Percentiles rank a stretch among this genome's conserved stretches.
These are phyloP conservation scores for Drosera capensis DNA, from an alignment of 148 eudicot genomes.

Conservation along the genomic window DNA sequence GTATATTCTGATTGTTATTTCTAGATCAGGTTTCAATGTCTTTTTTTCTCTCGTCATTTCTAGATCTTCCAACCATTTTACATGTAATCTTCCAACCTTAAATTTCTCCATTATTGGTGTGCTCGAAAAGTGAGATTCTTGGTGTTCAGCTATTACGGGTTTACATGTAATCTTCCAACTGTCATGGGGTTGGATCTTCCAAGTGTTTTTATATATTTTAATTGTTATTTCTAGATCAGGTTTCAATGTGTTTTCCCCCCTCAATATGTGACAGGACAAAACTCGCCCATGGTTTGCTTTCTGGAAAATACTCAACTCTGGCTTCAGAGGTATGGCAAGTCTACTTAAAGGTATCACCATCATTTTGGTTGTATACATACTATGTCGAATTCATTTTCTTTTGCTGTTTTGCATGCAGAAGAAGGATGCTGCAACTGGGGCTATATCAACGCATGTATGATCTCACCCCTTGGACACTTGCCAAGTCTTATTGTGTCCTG, in stretches of 20 bases:
- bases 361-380: background rate
- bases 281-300: slow-evolving; percentile 78
- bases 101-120: too few species aligned
- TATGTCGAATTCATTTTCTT: too few species aligned
- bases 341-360: background rate
- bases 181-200: too few species aligned
- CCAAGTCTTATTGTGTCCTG: background rate
- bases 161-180: too few species aligned
- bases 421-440: slow-evolving; percentile 11
- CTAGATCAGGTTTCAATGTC: too few species aligned
- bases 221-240: background rate
- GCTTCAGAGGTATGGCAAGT: slow-evolving; percentile 42
- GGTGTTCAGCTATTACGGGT: too few species aligned
- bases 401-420: slow-evolving; percentile 14
- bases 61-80: too few species aligned
- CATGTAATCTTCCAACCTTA: too few species aligned
- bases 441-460: slow-evolving; percentile 12
- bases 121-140: too few species aligned
- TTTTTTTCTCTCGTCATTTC: too few species aligned
- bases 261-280: slow-evolving; percentile 41
- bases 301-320: slow-evolving; percentile 81
- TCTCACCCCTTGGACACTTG: slow-evolving; percentile 3
- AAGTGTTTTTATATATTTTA: too few species aligned
- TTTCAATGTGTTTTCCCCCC: background rate
- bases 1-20: too few species aligned